Evolutionary conservation across 2,329 filamentous ascomycete genomes (phyloP), one percentile per base, ranked within the genome.

Genomic region (Aspergillus sp.): DNA sequence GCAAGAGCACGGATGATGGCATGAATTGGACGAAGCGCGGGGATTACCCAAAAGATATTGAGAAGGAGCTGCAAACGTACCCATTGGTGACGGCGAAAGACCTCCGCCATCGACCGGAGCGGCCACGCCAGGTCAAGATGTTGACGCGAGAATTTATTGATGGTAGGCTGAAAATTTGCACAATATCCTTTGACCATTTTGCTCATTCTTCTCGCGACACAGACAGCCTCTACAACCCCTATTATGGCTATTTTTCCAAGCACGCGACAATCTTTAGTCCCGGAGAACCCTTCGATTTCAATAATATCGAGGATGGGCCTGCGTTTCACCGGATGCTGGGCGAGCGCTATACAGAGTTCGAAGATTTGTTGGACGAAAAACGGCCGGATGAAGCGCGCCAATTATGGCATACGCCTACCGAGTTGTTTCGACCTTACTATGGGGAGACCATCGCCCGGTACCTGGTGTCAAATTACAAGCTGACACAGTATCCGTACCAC

Each of bases 391-490:
- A 91, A 52, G 90, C 91, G 46, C 88, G 95, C 9, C 95, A 99
- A 80, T 84, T 99, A 50, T 99, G 95, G 95, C 96, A 99, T 77
- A 99, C 95, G 13, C 95, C 96, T 0, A 99, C 95, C 0, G 95
- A 99, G 81, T 87, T 99, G 22, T 99, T 99, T 81, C 87, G 92
- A 34, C 95, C 96, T 0, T 96, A 94, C 79, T 99, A 99, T 76
- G 96, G 94, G 73, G 93, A 99, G 82, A 92, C 95, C 38, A 92
- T 99, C 68, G 95, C 94, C n/a, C 89, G 94, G 22, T 97, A 98
- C 77, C 87, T 99, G 49, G 89, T 98, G 68, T 89, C 92, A 68
- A 97, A 99, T 81, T 99, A 99, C 84, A 93, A 95, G 75, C 87
- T 97, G 75, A 92, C 91, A 49, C 87, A 92, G 59, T 98, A 95